Conservation (phyloP, 2,329 filamentous ascomycete genomes). For the Huntiella savannae region DNA sequence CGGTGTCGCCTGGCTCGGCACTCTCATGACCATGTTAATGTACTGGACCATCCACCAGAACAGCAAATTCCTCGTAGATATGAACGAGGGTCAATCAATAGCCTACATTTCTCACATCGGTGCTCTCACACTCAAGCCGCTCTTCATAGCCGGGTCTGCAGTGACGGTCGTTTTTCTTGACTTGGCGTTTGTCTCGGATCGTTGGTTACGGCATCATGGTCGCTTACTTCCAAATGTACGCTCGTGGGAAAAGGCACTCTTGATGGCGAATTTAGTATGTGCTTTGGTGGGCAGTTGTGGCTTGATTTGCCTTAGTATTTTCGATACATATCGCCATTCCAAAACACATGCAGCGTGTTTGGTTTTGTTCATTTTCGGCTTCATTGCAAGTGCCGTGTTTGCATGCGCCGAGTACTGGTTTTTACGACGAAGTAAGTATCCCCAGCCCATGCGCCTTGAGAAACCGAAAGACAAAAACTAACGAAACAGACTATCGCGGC, state of each 20-base stretch:
- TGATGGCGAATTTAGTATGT: slow-evolving; percentile 40
- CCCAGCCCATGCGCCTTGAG: not conserved
- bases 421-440: slow-evolving; percentile 46
- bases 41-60: slow-evolving; percentile 43
- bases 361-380: slow-evolving; percentile 66
- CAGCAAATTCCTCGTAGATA: slow-evolving; percentile 38
- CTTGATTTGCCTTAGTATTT: slow-evolving; percentile 66
- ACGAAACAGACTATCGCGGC: slow-evolving; percentile 43
- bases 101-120: slow-evolving; percentile 57
- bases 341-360: slow-evolving; percentile 58
- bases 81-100: slow-evolving; percentile 38
- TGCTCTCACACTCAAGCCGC: slow-evolving; percentile 44
- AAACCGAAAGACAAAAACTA: no score
- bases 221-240: slow-evolving; percentile 58
- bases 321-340: slow-evolving; percentile 57
- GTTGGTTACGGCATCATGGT: slow-evolving; percentile 67
- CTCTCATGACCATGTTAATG: slow-evolving; percentile 50
- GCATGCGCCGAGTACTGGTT: slow-evolving; percentile 82
- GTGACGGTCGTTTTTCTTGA: slow-evolving; percentile 66
- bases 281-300: slow-evolving; percentile 61
- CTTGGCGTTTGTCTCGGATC: slow-evolving; percentile 59
- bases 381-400: slow-evolving; percentile 68
- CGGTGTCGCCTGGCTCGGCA: slow-evolving; percentile 44
- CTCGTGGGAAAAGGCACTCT: slow-evolving; percentile 41
- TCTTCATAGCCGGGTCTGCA: slow-evolving; percentile 55